Evolutionary conservation across 768 basidiomycete species (phyloP).

Genomic region (Gymnopilus junonius): DNA sequence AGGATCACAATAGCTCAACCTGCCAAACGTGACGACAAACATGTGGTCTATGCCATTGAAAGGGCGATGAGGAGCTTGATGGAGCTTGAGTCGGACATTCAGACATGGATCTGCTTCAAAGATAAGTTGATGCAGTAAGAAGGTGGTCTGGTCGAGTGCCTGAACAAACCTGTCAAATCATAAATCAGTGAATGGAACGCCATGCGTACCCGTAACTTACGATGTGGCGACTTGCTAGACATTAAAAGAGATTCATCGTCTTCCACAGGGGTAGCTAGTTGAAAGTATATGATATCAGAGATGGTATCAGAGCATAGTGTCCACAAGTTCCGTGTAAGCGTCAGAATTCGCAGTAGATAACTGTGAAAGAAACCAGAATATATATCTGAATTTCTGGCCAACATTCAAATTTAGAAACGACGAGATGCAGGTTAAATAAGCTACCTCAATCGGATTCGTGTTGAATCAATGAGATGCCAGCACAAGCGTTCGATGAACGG

Average conservation of each 20-base stretch:
- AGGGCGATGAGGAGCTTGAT: constrained; percentile 52
- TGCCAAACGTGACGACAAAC: constrained; percentile 78
- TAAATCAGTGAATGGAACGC: neutral
- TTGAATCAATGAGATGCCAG: constrained; percentile 48
- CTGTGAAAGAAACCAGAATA: constrained; percentile 46
- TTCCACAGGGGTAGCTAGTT: constrained; percentile 63
- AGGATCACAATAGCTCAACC: constrained; percentile 70
- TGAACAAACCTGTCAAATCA: constrained; percentile 48
- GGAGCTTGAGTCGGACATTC: constrained; percentile 63
- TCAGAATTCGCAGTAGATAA: constrained; percentile 45
- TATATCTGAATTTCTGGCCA: constrained; percentile 29
- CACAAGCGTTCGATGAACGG: constrained; percentile 55
- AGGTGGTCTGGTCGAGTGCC: constrained; percentile 54
- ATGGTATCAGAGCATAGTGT: constrained; percentile 66
- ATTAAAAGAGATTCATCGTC: constrained; percentile 50
- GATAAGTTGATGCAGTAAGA: constrained; percentile 68
- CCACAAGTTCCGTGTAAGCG: constrained; percentile 38
- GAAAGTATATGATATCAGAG: constrained; percentile 60
- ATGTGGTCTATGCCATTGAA: constrained; percentile 70
- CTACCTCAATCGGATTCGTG: constrained; percentile 46
- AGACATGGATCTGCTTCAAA: constrained; percentile 49
- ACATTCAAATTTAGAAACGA: neutral
- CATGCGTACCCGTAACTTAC: constrained; percentile 33
- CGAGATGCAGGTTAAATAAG: constrained; percentile 4
- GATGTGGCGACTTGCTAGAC: constrained; percentile 36